Percentiles rank a stretch among this genome's conserved stretches.
These are phyloP conservation scores for Cladorrhinum sp. DNA, from an alignment of 2,329 filamentous ascomycete genomes.

Conservation along the genomic window DNA sequence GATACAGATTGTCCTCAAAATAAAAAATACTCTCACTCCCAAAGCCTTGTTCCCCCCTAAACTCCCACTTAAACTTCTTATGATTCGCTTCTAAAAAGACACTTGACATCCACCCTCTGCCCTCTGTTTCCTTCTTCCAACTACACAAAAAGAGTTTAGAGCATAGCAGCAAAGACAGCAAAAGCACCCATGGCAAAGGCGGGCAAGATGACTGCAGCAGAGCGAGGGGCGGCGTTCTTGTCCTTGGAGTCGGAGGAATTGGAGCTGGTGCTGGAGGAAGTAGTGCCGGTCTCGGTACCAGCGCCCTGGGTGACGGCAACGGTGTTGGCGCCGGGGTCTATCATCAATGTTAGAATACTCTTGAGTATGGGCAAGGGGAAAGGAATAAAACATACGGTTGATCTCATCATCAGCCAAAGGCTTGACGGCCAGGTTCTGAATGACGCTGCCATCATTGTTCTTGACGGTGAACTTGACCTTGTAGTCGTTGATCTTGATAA, in stretches of 20 bases:
- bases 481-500: slow-evolving; percentile 59
- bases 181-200: slow-evolving; percentile 24
- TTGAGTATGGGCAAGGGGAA: neutral
- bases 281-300: slow-evolving; percentile 8
- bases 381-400: slow-evolving; percentile 35
- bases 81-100: too few relatives aligned
- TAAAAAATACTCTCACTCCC: too few relatives aligned
- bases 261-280: slow-evolving; percentile 4
- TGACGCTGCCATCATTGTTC: slow-evolving; percentile 62
- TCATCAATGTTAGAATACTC: neutral
- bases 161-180: slow-evolving; percentile 21
- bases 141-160: too few relatives aligned
- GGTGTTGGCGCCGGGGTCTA: slow-evolving; percentile 26
- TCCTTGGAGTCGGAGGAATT: slow-evolving; percentile 15
- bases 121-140: too few relatives aligned
- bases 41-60: too few relatives aligned
- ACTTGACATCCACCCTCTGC: too few relatives aligned
- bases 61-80: too few relatives aligned
- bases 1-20: too few relatives aligned
- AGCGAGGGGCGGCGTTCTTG: slow-evolving; percentile 21
- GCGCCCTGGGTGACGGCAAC: slow-evolving; percentile 9
- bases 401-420: slow-evolving; percentile 43
- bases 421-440: slow-evolving; percentile 48
- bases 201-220: slow-evolving; percentile 15
- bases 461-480: slow-evolving; percentile 57